Evolutionary conservation across 352 stramenopile species (phyloP).

Genomic region (Phytophthora capsici): DNA sequence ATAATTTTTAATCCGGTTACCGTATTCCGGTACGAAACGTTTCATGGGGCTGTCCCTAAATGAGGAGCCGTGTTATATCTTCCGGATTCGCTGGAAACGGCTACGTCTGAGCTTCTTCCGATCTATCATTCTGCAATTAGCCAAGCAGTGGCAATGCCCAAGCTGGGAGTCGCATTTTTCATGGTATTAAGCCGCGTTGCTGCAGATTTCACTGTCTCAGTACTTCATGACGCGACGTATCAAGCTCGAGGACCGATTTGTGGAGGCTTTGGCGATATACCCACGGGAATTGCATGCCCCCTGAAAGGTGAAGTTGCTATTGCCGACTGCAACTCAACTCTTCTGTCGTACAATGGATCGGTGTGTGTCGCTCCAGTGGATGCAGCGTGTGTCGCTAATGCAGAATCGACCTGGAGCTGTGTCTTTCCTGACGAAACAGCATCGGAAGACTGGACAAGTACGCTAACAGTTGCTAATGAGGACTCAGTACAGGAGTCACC

Average conservation of each 20-base stretch:
- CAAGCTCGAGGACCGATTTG: slow-evolving; percentile 41
- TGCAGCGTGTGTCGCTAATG: slow-evolving; percentile 35
- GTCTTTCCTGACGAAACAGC: slow-evolving; percentile 25
- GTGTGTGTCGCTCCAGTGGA: slow-evolving; percentile 41
- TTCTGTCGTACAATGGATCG: slow-evolving; percentile 47
- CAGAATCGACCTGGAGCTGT: slow-evolving; percentile 36
- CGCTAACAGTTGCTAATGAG: slow-evolving; percentile 12
- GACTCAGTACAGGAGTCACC: slow-evolving; percentile 10
- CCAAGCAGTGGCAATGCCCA: slow-evolving; percentile 10
- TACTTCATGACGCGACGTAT: slow-evolving; percentile 54
- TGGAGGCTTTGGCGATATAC: slow-evolving; percentile 39
- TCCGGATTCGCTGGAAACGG: background rate
- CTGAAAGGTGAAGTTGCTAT: slow-evolving; percentile 42
- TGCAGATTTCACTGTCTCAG: slow-evolving; percentile 22
- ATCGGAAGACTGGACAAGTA: slow-evolving; percentile 11
- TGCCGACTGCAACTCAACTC: slow-evolving; percentile 41
- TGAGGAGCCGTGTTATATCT: slow-evolving; percentile 15
- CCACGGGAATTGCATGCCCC: slow-evolving; percentile 46
- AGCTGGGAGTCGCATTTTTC: slow-evolving; percentile 1
- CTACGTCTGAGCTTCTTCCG: background rate
- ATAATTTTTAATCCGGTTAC: too few species aligned
- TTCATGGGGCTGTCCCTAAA: slow-evolving; percentile 7
- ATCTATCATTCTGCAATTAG: slow-evolving; percentile 13
- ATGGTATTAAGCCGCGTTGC: background rate
- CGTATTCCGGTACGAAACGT: too few species aligned